A percentile compares a stretch with the other conserved stretches of the same genome.
Conservation (phyloP, 257 asterid species). For the Solanum gandarillasii region DNA sequence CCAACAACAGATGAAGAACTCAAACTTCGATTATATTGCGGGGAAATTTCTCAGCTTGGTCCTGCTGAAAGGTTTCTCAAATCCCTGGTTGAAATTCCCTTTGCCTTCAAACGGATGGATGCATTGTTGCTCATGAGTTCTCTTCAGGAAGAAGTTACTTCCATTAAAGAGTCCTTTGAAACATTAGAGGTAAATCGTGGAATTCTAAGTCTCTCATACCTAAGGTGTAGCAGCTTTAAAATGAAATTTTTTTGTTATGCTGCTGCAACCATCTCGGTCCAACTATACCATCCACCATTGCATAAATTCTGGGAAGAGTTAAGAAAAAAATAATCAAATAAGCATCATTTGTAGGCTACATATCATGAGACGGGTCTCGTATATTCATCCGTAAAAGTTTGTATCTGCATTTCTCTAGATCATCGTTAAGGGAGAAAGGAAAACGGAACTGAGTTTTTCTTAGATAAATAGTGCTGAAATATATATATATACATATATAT, state of each 20-base stretch:
- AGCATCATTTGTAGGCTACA: background rate
- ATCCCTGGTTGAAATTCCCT: conserved; percentile 63
- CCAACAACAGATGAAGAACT: conserved; percentile 83
- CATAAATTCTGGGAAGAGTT: background rate
- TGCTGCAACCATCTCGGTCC: background rate
- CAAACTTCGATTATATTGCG: conserved; percentile 61
- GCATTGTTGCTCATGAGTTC: conserved; percentile 55
- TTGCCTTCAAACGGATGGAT: conserved; percentile 75
- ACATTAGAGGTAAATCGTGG: conserved; percentile 72
- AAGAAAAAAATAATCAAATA: background rate
- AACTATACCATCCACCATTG: background rate
- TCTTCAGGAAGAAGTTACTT: conserved; percentile 58
- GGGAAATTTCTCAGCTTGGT: conserved; percentile 60
- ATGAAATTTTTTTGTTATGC: background rate
- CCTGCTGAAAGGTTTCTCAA: conserved; percentile 83
- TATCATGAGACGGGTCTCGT: background rate
- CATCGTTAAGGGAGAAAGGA: background rate
- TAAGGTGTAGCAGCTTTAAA: background rate
- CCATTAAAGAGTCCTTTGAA: conserved; percentile 46
- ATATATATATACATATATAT: too few species aligned
- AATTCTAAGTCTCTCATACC: conserved; percentile 21
- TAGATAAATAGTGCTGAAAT: background rate
- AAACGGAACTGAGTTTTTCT: background rate
- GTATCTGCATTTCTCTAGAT: background rate
- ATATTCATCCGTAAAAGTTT: background rate